Evolutionary conservation across 495 filamentous ascomycete genomes (phyloP), one percentile per base, ranked within the genome.

Genomic region (Lindgomyces ingoldianus): DNA sequence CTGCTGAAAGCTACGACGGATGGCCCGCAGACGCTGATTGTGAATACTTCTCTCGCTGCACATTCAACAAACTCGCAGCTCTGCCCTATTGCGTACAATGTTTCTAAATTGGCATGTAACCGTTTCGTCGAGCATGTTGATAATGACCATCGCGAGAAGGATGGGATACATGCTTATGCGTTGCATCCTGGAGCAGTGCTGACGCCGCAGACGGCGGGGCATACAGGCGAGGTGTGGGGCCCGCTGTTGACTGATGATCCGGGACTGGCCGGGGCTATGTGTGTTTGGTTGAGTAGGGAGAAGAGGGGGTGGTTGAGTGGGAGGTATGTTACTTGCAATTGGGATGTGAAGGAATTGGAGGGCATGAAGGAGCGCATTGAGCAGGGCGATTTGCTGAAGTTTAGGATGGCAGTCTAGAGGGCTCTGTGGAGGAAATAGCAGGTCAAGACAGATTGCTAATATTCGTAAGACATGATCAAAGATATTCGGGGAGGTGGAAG

Each of bases 151-250:
- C 16, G 56, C n/a, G 51, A 4, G 11, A 41, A 59, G 36, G 56
- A 69, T 8, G 72, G 67, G 1, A n/a, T 72, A 24, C 47, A 44
- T 27, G 64, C 70, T 30, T 74, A 66, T 57, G 67, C 64, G n/a
- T 30, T 74, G 26, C 72, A 74, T 70, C 72, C 70, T n/a, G 70
- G 72, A 1, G 68, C 57, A 3, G 72, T 72, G 30, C 14, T 74
- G 47, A 74, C 72, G 53, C 62, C 68, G 30, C 71, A 71, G 60
- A 73, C 69, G 42, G 36, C 59, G 52, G 25, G 24, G 2, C 53
- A 70, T 54, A 48, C 4, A 22, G 67, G 66, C 2, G 66, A 65
- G 2, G 27, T 57, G 11, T 65, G 56, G 58, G 60, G 42, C 12
- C 27, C n/a, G 55, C 39, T 67, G 42, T 59, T 74, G 41, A 50